Evolutionary conservation across 257 asterid species (phyloP).

Genomic region (Catharanthus roseus): DNA sequence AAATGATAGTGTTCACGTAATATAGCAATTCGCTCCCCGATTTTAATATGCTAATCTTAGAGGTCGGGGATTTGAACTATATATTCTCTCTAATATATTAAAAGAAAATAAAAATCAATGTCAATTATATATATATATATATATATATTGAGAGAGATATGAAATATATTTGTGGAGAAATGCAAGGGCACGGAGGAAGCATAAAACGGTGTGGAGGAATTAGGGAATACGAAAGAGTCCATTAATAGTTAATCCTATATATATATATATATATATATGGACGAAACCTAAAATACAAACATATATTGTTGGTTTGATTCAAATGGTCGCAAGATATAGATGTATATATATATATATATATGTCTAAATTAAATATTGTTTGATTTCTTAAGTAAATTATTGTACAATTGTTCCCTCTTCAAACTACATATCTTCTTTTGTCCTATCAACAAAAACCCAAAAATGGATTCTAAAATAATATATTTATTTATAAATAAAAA

Average conservation of each 20-base stretch:
- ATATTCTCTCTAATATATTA: too few species aligned
- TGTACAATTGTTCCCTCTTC: not conserved
- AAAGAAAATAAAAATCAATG: too few species aligned
- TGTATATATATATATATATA: too few species aligned
- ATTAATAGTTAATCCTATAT: too few species aligned
- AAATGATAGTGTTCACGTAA: too few species aligned
- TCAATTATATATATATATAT: too few species aligned
- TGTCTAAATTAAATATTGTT: not conserved
- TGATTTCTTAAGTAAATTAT: not conserved
- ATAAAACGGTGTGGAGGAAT: not conserved
- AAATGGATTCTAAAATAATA: not conserved
- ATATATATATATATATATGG: too few species aligned
- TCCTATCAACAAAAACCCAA: not conserved
- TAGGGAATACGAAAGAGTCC: not conserved
- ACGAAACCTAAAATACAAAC: not conserved
- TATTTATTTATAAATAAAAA: too few species aligned
- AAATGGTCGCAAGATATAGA: not conserved
- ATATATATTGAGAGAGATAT: too few species aligned
- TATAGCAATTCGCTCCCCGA: too few species aligned
- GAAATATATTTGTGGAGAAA: not conserved
- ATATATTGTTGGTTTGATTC: not conserved
- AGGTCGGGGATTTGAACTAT: too few species aligned
- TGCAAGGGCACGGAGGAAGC: not conserved
- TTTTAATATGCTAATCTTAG: too few species aligned
- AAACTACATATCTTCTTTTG: conserved; percentile 10